These are phyloP conservation scores for Exophiala oligosperma DNA, from an alignment of 2,329 filamentous ascomycete species.

Conservation along the genomic window DNA sequence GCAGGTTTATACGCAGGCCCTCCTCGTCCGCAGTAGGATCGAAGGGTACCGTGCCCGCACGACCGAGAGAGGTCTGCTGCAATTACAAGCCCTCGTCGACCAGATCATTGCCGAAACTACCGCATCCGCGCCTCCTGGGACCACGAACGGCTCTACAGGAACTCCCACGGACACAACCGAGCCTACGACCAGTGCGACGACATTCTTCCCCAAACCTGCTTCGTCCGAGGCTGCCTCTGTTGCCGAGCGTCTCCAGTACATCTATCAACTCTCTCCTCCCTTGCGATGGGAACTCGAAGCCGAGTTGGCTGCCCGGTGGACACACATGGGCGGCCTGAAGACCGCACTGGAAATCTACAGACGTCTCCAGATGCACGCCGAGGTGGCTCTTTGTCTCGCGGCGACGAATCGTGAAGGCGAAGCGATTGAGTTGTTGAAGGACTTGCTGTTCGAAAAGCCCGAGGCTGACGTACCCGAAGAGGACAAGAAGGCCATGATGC, in stretches of 20 bases:
- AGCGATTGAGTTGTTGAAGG: constrained; percentile 72
- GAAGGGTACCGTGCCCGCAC: constrained; percentile 86
- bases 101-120: constrained; percentile 88
- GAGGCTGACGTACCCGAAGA: constrained; percentile 45
- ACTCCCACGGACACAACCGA: constrained; percentile 17
- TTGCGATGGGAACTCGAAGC: constrained; percentile 93
- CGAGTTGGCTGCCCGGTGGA: constrained; percentile 91
- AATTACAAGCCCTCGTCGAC: constrained; percentile 92
- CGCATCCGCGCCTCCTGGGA: constrained; percentile 35
- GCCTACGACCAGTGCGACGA: constrained; percentile 51
- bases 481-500: constrained; percentile 46
- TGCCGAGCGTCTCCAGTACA: constrained; percentile 73
- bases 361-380: constrained; percentile 87
- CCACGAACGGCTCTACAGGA: too few species aligned
- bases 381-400: constrained; percentile 87
- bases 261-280: constrained; percentile 80
- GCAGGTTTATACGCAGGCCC: constrained; percentile 94
- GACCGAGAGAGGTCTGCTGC: constrained; percentile 82
- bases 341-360: constrained; percentile 97
- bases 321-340: constrained; percentile 78
- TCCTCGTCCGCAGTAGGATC: constrained; percentile 85
- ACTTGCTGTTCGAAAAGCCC: constrained; percentile 67
- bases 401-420: constrained; percentile 78
- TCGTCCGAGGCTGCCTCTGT: constrained; percentile 45
- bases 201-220: constrained; percentile 73